Base-by-base conservation (phyloP, 116 monocot species). In the Zostera marina region DNA sequence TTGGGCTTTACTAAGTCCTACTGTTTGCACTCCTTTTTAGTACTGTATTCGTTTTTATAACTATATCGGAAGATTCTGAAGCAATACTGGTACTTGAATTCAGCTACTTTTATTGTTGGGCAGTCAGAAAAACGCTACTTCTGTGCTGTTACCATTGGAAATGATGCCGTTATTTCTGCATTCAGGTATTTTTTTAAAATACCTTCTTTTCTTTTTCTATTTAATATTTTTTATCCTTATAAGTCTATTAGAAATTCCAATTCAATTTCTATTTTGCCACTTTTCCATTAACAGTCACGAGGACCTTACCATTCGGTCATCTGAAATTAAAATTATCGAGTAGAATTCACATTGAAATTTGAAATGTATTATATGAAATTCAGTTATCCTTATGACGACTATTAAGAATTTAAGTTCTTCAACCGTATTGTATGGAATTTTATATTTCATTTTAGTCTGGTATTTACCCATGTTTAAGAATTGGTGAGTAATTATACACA, bases 61-160 rank as follows among this genome's bases (percentile, higher is more conserved):
- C n/a, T 14, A n/a, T 52, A 12, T 47, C 21, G 13, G 56, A 74
- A 62, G 53, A 22, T 72, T 80, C 76, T 83, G 80, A 82, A 77
- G 59, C 68, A 67, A 70, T 68, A 70, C 58, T 75, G 76, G 72
- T 78, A 89, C 73, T 71, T 89, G 84, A 90, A 81, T 81, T 85
- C 79, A 84, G 78, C 79, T 77, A 53, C 59, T 78, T 81, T 88
- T 85, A 63, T 82, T 88, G 68, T 78, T 82, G 80, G 71, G 60
- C 94, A 88, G 89, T 88, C 96, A 51, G 77, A 76, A 80, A 75
- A 85, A 61, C 73, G 72, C n/a, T 73, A 80, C 65, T 88, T 85
- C 56, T 75, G 96, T 77, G 89, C 82, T 46, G 74, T 96, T 58
- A 66, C 89, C 15, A 59, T 85, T 62, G 89, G 96, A 55, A 70